A percentile compares a stretch with the other conserved stretches of the same genome.
Evolutionary conservation across 164 flowering plant species (phyloP).

Genomic region (Annona squamosa): DNA sequence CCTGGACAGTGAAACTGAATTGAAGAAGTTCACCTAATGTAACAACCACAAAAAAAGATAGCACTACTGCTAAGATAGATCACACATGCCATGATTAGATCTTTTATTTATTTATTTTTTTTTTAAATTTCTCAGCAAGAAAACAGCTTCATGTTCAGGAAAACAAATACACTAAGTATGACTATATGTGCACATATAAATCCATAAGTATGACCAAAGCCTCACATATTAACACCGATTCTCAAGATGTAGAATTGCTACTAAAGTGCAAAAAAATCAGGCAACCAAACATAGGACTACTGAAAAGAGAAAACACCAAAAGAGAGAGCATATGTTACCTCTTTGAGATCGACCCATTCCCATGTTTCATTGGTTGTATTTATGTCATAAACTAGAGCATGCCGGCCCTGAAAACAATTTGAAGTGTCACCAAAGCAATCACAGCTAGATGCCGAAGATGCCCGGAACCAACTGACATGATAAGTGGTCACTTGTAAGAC

Average conservation of each 20-base stretch:
- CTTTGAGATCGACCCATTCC: constrained; percentile 55
- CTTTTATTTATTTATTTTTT: no score
- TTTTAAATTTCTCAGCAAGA: neutral
- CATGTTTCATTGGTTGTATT: constrained; percentile 35
- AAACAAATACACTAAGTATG: neutral
- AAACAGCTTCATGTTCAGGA: neutral
- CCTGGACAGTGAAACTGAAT: no score
- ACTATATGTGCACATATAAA: neutral
- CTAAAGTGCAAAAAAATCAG: neutral
- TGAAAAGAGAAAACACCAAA: neutral
- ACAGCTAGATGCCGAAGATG: neutral
- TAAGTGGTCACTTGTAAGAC: neutral
- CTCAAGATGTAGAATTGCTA: neutral
- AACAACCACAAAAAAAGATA: no score
- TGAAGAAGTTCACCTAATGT: no score
- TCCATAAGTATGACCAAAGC: neutral
- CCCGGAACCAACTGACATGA: neutral
- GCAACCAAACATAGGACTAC: neutral
- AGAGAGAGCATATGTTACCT: constrained; percentile 25
- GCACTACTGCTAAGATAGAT: no score
- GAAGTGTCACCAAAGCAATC: neutral
- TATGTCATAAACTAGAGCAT: constrained; percentile 49
- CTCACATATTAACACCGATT: no score
- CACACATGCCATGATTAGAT: no score
- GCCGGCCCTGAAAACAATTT: constrained; percentile 38